Evolutionary conservation across 139 green algal genomes (phyloP).

Genomic region (Chlorella sp.): DNA sequence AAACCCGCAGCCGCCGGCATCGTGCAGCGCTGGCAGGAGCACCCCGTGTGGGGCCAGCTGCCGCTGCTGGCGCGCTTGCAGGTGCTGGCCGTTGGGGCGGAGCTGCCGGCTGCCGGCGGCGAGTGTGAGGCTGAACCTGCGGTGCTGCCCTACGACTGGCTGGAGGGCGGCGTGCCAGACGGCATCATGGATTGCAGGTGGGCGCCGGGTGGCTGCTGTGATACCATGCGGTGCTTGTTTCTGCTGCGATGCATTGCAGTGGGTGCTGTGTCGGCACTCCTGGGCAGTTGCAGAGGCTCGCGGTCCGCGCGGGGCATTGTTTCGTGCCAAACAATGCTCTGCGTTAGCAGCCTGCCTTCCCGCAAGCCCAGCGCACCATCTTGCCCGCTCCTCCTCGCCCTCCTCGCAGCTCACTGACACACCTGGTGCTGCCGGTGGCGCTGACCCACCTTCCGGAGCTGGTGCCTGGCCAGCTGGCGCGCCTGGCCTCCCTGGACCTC

Average conservation of each 20-base stretch:
- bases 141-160: constrained; percentile 10
- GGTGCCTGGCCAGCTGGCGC: constrained; percentile 20
- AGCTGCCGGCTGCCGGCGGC: not conserved
- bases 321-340: too few relatives aligned
- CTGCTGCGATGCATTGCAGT: too few relatives aligned
- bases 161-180: constrained; percentile 24
- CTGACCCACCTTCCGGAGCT: constrained; percentile 22
- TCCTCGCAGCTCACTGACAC: not conserved
- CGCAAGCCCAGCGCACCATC: not conserved
- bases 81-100: not conserved
- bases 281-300: too few relatives aligned
- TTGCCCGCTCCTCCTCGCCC: not conserved
- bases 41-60: constrained; percentile 21
- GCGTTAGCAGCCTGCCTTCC: too few relatives aligned
- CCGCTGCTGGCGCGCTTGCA: constrained; percentile 21
- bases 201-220: not conserved
- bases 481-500: constrained; percentile 12
- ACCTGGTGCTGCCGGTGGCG: constrained; percentile 33
- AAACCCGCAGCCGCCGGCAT: not conserved
- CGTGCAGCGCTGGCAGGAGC: constrained; percentile 33
- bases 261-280: too few relatives aligned
- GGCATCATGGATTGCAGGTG: constrained; percentile 36
- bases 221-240: too few relatives aligned
- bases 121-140: not conserved
- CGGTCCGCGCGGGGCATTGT: too few relatives aligned